Evolutionary conservation across 257 asterid species (phyloP).

Genomic region (Gynochthodes officinalis): DNA sequence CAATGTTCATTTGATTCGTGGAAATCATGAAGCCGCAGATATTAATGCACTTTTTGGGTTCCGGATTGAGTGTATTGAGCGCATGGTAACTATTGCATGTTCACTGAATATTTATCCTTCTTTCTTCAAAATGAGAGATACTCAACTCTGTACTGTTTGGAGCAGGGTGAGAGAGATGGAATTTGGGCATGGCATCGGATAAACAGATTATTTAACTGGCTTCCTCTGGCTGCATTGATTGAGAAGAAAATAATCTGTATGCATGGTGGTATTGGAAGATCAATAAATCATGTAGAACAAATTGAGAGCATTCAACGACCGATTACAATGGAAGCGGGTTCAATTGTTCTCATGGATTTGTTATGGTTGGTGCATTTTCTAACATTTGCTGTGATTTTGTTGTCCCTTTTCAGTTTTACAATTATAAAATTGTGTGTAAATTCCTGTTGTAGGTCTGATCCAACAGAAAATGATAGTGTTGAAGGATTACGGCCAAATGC

Average conservation of each 20-base stretch:
- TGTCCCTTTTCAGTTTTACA: conserved; percentile 8
- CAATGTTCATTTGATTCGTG: conserved; percentile 93
- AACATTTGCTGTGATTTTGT: conserved; percentile 7
- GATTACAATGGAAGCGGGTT: conserved; percentile 98
- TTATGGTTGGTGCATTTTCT: conserved; percentile 62
- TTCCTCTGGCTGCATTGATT: conserved; percentile 92
- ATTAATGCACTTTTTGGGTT: conserved; percentile 98
- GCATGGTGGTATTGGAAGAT: conserved; percentile 99
- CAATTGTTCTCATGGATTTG: conserved; percentile 94
- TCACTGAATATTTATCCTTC: conserved; percentile 3
- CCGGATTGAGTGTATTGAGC: conserved; percentile 98
- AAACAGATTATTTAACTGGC: conserved; percentile 97
- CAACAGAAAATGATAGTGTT: conserved; percentile 98
- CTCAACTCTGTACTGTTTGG: conserved; percentile 24
- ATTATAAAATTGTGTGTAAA: conserved; percentile 16
- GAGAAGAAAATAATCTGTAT: conserved; percentile 96
- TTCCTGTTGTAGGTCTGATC: conserved; percentile 80
- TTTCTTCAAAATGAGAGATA: conserved; percentile 15
- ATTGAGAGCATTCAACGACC: conserved; percentile 96
- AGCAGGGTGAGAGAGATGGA: conserved; percentile 99
- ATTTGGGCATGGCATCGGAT: conserved; percentile 98
- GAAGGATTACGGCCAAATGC: conserved; percentile 99
- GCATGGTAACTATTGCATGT: conserved; percentile 55
- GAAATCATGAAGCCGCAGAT: conserved; percentile 99
- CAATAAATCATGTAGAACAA: conserved; percentile 94